phyloP scores from a whole-genome alignment of 129 eudicot species.

The Kitagawia praeruptora region DNA sequence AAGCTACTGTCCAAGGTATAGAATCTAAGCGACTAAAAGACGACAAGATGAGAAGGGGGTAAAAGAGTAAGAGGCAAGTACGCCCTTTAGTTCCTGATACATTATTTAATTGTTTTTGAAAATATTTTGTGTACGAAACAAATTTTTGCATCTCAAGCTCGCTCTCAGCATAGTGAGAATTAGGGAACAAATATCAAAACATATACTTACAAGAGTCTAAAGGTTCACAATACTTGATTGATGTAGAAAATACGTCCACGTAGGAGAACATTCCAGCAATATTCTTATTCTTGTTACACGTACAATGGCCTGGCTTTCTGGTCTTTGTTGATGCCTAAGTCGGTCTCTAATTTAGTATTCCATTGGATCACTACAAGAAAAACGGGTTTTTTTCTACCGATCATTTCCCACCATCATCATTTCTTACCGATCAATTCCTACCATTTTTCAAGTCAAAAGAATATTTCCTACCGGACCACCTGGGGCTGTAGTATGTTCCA shows the following conservation, averaged over 20 bases:
- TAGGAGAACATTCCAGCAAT: neutral
- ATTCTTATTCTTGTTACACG: neutral
- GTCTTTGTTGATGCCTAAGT: neutral
- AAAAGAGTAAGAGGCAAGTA: neutral
- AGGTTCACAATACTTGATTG: no score
- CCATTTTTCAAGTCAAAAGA: no score
- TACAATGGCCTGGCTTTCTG: neutral
- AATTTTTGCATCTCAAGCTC: neutral
- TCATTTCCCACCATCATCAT: no score
- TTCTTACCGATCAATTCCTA: no score
- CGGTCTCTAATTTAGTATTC: neutral
- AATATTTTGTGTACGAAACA: neutral
- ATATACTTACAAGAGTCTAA: neutral
- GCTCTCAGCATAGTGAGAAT: neutral
- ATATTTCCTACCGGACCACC: no score
- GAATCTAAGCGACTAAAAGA: neutral
- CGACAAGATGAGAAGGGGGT: neutral
- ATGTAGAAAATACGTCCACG: neutral
- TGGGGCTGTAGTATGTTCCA: no score
- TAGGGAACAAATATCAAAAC: neutral
- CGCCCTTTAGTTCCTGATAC: neutral
- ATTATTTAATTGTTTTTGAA: neutral
- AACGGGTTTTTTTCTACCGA: no score
- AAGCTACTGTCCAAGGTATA: no score
- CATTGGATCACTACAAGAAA: no score